Evolutionary conservation across 176 grass and related monocot species (phyloP), one percentile per base, ranked within the genome.

Genomic region (Bromus sterilis): DNA sequence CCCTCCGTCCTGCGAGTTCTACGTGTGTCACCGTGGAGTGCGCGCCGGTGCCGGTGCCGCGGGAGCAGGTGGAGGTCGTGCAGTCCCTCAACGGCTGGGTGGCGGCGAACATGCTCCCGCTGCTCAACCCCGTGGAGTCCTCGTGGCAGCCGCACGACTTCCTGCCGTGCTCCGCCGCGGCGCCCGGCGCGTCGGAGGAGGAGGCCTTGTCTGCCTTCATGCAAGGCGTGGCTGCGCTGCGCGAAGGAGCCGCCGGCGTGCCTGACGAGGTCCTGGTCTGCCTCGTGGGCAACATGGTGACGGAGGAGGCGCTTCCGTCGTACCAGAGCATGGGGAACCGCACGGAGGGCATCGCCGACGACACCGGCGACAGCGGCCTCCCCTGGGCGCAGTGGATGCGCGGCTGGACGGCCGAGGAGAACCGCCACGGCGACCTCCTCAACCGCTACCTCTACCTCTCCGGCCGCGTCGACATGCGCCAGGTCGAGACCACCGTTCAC

Each of bases 331-430:
- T 87, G 85, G 42, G 13, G 26, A 88, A 83, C 55, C 79, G 80
- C 65, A 14, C 13, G 3, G 42, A 41, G 14, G 86, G 86, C 74
- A 0, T n/a, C 42, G 26, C 23, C 7, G 86, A 88, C 33, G 80
- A 31, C 2, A 83, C 86, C 0, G 86, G 86, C 18, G 24, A 23
- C 21, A 77, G 78, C 62, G 0, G 9, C 6, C 70, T 67, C 35
- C 78, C 85, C 1, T 86, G 78, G 78, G 85, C 85, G 3, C 59
- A 29, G 0, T 86, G 85, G 85, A 0, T 68, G 0, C 80, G 80
- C 40, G 80, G 69, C 9, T 94, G 93, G 93, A 92, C 86, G 1
- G 88, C 88, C 8, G 91, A 94, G 70, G 91, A 94, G 86, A 88
- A 94, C 60, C 78, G 91, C 74, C 91, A 93, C 33, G 91, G 91